These are phyloP conservation scores for Phoma herbarum DNA, from an alignment of 2,329 filamentous ascomycete species.

Conservation along the genomic window DNA sequence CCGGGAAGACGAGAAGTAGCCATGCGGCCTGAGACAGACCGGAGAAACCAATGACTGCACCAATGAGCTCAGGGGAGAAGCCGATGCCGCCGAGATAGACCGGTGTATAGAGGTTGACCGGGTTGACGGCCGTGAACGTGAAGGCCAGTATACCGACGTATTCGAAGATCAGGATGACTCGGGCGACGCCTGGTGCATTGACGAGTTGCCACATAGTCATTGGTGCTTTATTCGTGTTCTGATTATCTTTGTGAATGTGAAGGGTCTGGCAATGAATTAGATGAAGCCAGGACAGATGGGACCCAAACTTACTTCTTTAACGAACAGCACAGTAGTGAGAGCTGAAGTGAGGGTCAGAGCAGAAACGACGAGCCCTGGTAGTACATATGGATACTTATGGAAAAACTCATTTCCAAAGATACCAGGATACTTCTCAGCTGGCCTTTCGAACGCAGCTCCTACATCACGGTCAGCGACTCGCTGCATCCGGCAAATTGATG, in stretches of 20 bases:
- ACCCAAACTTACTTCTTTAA: constrained; percentile 64
- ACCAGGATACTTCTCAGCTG: constrained; percentile 68
- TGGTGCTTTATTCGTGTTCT: constrained; percentile 33
- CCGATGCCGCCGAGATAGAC: constrained; percentile 70
- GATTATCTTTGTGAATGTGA: constrained; percentile 36
- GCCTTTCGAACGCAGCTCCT: constrained; percentile 75
- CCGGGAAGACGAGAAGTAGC: constrained; percentile 75
- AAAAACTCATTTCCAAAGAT: constrained; percentile 69
- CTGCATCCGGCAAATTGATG: neutral
- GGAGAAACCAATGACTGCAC: constrained; percentile 69
- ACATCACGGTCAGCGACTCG: constrained; percentile 13
- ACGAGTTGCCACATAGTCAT: constrained; percentile 66
- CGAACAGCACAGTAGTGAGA: constrained; percentile 62
- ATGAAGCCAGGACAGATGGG: neutral
- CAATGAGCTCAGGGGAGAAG: constrained; percentile 70
- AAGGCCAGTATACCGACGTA: constrained; percentile 75
- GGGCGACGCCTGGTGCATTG: constrained; percentile 69
- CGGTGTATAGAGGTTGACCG: constrained; percentile 74
- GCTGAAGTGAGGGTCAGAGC: constrained; percentile 63
- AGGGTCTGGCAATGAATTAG: constrained; percentile 38
- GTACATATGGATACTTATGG: constrained; percentile 69
- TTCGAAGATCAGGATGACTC: constrained; percentile 71
- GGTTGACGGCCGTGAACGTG: constrained; percentile 73
- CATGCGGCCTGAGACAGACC: constrained; percentile 75
- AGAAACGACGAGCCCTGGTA: constrained; percentile 69